Evolutionary conservation across 2,329 filamentous ascomycete genomes (phyloP).

Genomic region (Sclerotinia spermophila): DNA sequence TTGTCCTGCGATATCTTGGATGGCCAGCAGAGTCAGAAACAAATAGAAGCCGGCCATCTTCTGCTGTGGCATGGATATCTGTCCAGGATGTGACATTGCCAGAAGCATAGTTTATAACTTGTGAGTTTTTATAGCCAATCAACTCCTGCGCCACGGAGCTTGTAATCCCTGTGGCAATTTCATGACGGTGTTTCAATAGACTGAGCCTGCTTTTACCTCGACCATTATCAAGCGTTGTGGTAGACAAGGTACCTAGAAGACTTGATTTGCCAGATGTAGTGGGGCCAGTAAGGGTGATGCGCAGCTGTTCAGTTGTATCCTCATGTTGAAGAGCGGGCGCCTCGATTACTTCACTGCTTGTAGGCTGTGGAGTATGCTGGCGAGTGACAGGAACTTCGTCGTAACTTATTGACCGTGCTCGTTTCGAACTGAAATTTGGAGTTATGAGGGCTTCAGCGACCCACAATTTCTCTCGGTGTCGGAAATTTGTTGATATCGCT

Average conservation of each 20-base stretch:
- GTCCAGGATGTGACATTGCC: conserved; percentile 89
- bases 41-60: conserved; percentile 74
- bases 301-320: conserved; percentile 60
- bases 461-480: conserved; percentile 60
- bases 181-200: conserved; percentile 87
- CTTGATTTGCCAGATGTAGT: conserved; percentile 93
- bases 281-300: conserved; percentile 82
- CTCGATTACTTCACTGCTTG: background rate
- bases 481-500: conserved; percentile 24
- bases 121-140: conserved; percentile 67
- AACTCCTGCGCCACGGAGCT: conserved; percentile 94
- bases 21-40: conserved; percentile 91
- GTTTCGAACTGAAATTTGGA: conserved; percentile 56
- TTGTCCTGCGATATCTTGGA: conserved; percentile 83
- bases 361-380: conserved; percentile 13
- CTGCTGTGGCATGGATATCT: conserved; percentile 80
- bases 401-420: conserved; percentile 6
- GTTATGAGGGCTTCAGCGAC: conserved; percentile 89
- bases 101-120: conserved; percentile 78
- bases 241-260: conserved; percentile 81
- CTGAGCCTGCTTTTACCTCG: conserved; percentile 85
- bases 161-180: conserved; percentile 86
- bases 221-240: conserved; percentile 85
- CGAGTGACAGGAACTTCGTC: background rate
- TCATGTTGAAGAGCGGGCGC: background rate